Evolutionary conservation across 2,329 filamentous ascomycete genomes (phyloP).

Genomic region (Paracamarosporium sp.): DNA sequence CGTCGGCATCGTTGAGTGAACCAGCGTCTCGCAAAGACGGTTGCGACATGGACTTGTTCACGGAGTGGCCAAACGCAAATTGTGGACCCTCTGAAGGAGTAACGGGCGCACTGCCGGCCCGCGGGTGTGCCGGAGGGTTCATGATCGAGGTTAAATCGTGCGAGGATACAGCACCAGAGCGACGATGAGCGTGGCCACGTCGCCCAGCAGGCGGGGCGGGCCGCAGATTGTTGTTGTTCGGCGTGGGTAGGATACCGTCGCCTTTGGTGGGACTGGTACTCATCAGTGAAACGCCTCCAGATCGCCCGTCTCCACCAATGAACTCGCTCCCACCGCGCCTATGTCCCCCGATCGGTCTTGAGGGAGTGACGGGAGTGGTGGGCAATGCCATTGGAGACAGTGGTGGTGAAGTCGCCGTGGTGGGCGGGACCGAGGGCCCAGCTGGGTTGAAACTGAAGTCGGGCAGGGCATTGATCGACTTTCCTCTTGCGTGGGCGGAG

Average conservation of each 20-base stretch:
- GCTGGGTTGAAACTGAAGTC: conserved; percentile 58
- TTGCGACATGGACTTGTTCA: conserved; percentile 48
- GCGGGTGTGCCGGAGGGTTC: conserved; percentile 61
- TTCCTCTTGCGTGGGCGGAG: conserved; percentile 44
- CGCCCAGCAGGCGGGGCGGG: conserved; percentile 60
- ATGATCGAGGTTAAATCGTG: conserved; percentile 79
- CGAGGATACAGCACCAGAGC: conserved; percentile 81
- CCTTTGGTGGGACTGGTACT: conserved; percentile 74
- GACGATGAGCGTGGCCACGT: conserved; percentile 78
- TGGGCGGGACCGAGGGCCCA: conserved; percentile 41
- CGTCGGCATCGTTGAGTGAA: conserved; percentile 34
- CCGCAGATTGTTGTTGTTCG: conserved; percentile 57
- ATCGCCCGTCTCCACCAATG: conserved; percentile 72
- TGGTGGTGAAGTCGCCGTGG: conserved; percentile 42
- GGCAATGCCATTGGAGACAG: conserved; percentile 40
- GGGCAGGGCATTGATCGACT: conserved; percentile 53
- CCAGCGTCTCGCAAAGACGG: conserved; percentile 41
- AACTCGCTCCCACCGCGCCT: conserved; percentile 85
- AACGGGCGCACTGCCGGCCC: conserved; percentile 69
- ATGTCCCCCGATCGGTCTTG: conserved; percentile 65
- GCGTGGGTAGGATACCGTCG: conserved; percentile 63
- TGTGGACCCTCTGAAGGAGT: conserved; percentile 62
- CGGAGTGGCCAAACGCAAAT: conserved; percentile 41
- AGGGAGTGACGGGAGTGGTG: conserved; percentile 52
- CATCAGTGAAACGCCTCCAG: conserved; percentile 62